A percentile compares a stretch with the other conserved stretches of the same genome.
Conservation (phyloP, 2,329 filamentous ascomycete genomes). For the Helotiales sp. region DNA sequence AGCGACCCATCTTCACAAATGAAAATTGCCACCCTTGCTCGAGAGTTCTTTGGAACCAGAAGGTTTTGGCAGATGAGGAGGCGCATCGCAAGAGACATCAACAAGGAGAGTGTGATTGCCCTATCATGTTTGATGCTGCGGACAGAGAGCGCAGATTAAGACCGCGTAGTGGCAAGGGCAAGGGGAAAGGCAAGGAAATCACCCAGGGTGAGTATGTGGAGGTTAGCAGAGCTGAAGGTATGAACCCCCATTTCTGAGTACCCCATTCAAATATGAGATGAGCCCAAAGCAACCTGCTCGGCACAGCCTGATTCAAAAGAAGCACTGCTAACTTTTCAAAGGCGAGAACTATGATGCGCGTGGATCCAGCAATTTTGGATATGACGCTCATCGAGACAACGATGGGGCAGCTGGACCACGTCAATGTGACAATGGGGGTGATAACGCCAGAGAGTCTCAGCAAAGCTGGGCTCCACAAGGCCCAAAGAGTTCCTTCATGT, state of each 20-base stretch:
- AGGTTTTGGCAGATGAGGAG: conserved; percentile 36
- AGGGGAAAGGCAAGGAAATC: conserved; percentile 22
- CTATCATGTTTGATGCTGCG: conserved; percentile 34
- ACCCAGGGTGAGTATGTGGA: not conserved
- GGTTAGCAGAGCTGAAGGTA: conserved; percentile 4
- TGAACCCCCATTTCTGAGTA: not conserved
- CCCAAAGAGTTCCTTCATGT: not conserved
- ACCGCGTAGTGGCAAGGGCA: conserved; percentile 11
- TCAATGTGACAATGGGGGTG: conserved; percentile 2
- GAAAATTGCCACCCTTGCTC: conserved; percentile 40
- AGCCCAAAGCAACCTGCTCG: not conserved
- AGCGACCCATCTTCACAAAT: conserved; percentile 33
- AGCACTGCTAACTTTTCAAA: not conserved
- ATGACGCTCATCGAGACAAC: conserved; percentile 1
- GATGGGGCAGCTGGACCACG: conserved; percentile 2
- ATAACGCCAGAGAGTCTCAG: not conserved
- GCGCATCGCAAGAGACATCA: conserved; percentile 34
- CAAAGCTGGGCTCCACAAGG: not conserved
- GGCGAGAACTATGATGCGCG: not conserved
- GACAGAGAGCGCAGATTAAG: conserved; percentile 29
- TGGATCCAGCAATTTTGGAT: conserved; percentile 10
- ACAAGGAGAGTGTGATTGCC: conserved; percentile 36
- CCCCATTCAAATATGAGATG: not conserved
- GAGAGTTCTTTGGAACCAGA: conserved; percentile 41
- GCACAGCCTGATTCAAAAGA: not conserved